Conservation (phyloP, 116 monocot species). For the Trichopus zeylanicus region DNA sequence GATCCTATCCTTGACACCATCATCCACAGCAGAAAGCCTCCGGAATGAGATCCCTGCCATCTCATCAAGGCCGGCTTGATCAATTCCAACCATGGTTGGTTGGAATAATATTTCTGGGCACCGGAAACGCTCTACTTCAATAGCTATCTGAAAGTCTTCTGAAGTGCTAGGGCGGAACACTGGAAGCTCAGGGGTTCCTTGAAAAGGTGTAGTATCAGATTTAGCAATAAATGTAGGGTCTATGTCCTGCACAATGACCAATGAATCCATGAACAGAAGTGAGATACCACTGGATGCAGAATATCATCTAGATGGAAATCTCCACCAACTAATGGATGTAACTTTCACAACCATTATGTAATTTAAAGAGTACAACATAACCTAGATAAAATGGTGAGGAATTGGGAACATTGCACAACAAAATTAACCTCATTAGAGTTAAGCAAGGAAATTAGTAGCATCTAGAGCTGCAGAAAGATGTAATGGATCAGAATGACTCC, state of each 20-base stretch:
- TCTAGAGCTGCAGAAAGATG: too few species aligned
- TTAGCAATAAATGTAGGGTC: slow-evolving; percentile 70
- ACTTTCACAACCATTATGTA: too few species aligned
- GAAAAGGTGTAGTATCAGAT: too few species aligned
- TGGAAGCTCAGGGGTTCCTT: slow-evolving; percentile 25
- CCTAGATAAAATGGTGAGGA: too few species aligned
- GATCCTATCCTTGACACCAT: slow-evolving; percentile 35
- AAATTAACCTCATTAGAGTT: too few species aligned
- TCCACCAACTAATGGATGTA: too few species aligned
- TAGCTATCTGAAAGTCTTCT: slow-evolving; percentile 64
- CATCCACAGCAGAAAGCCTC: slow-evolving; percentile 31
- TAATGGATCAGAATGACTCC: too few species aligned
- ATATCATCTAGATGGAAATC: too few species aligned
- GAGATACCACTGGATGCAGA: not conserved
- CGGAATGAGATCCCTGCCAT: slow-evolving; percentile 58
- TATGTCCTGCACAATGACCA: slow-evolving; percentile 49
- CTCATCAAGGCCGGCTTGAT: slow-evolving; percentile 88
- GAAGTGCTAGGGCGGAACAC: slow-evolving; percentile 32
- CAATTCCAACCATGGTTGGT: slow-evolving; percentile 75
- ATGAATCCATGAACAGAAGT: not conserved
- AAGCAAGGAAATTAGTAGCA: too few species aligned
- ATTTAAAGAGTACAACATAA: too few species aligned
- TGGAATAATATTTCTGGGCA: slow-evolving; percentile 91
- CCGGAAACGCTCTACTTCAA: slow-evolving; percentile 78
- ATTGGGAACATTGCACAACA: too few species aligned